phyloP scores from a whole-genome alignment of 1,284 basidiomycete genomes.

The Cutaneotrichosporon mucoides region DNA sequence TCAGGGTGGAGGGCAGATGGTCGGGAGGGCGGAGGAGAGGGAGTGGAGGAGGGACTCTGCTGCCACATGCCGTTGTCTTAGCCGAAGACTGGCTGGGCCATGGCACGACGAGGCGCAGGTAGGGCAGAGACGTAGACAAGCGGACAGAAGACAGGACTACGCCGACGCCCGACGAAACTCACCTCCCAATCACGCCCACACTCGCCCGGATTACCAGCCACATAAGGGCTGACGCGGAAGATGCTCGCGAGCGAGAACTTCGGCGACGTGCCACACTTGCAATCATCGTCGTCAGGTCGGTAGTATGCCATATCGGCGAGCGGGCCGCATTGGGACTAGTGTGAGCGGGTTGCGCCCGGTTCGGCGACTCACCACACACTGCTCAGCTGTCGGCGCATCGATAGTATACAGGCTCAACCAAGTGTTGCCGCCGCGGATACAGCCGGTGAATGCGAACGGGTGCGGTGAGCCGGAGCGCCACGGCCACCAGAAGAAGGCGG shows the following conservation, averaged over 20 bases:
- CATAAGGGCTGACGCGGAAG: background rate
- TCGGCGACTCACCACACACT: background rate
- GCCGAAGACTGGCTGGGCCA: no score
- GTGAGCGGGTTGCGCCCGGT: background rate
- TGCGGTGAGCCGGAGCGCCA: background rate
- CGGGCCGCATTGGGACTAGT: background rate
- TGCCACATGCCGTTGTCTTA: no score
- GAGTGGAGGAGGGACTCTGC: no score
- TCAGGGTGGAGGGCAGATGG: no score
- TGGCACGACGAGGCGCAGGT: no score
- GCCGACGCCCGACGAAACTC: background rate
- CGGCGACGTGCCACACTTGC: background rate
- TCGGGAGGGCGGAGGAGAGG: no score
- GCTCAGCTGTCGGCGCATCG: background rate
- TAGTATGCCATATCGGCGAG: background rate
- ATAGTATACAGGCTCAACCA: background rate
- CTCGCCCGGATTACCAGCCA: background rate
- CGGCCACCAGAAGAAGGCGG: slow-evolving; percentile 1
- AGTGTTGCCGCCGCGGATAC: background rate
- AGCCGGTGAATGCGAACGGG: background rate
- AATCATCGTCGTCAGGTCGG: background rate
- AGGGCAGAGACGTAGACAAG: no score
- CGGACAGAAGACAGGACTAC: no score
- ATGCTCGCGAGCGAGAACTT: background rate
- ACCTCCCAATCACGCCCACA: background rate